Evolutionary conservation across 768 basidiomycete genomes (phyloP), one percentile per base, ranked within the genome.

Genomic region (Tylopilus balloui): DNA sequence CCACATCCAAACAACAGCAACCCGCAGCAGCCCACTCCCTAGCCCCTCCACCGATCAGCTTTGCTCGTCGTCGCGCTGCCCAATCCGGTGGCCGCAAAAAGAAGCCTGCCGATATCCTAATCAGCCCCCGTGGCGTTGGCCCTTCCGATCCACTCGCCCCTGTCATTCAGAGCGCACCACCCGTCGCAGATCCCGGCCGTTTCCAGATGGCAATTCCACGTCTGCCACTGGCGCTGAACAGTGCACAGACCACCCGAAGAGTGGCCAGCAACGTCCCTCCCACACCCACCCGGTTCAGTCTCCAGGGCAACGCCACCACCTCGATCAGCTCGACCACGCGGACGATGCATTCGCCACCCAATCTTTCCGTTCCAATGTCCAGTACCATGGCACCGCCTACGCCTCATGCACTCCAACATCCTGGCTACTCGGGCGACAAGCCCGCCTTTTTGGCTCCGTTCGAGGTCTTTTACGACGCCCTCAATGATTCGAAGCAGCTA

Each of bases 391-490:
- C 85, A 2, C 86, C 87, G 2, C 81, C 81, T 3, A 86, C 87
- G 1, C 84, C 86, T 3, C 78, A 78, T n/a, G 72, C 77, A 11
- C 72, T 87, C 17, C 81, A 82, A 14, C 79, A 78, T 34, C 78
- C 81, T 1, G 76, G 75, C 12, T 82, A 80, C 59, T 60, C 77
- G 10, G 77, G 78, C 20, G 84, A 85, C 60, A 88, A 85, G 63
- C 72, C 79, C 1, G 83, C 88, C 17, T 93, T 93, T 66, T 69
- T 93, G 41, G 81, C 84, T 0, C 89, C 88, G 3, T 93, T 92
- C 56, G 87, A 86, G 59, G 66, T 77, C 44, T 92, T 93, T 66
- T 93, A 91, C 62, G 89, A 92, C 51, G 84, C 88, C 3, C 78
- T 93, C 27, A 78, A 83, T 47, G 91, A 91, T 64, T 82, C 86